phyloP scores from a whole-genome alignment of 2,329 filamentous ascomycete genomes.

The Cladosporium oxysporum region DNA sequence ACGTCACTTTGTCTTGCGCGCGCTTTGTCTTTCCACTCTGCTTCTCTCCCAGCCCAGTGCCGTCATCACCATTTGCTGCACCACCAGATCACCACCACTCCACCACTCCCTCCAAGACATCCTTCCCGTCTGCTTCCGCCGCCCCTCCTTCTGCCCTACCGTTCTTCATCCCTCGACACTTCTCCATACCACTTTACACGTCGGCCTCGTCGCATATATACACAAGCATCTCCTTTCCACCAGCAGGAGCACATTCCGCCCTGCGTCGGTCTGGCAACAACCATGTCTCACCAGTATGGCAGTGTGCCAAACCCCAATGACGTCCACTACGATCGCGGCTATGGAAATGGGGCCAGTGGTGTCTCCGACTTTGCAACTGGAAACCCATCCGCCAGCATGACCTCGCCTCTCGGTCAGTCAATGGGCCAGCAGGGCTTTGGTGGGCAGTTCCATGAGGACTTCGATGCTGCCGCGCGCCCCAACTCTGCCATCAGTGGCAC shows the following conservation, averaged over 20 bases:
- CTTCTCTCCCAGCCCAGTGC: not conserved
- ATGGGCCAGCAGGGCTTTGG: conserved; percentile 34
- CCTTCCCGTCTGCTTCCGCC: conserved; percentile 9
- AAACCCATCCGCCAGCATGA: conserved; percentile 35
- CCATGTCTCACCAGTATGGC: conserved; percentile 36
- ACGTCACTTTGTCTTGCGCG: conserved; percentile 7
- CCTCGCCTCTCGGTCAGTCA: conserved; percentile 41
- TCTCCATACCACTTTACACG: not conserved
- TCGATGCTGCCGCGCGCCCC: conserved; percentile 64
- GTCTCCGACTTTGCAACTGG: conserved; percentile 43
- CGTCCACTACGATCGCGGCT: conserved; percentile 39
- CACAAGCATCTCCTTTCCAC: not conserved
- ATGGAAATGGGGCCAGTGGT: conserved; percentile 30
- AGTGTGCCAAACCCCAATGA: conserved; percentile 44
- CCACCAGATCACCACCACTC: not conserved
- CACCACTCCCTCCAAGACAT: not conserved
- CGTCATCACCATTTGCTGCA: not conserved
- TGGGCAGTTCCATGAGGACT: conserved; percentile 53
- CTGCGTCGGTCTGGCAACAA: conserved; percentile 11
- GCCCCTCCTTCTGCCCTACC: conserved; percentile 1
- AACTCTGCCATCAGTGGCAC: conserved; percentile 61
- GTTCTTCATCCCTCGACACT: not conserved
- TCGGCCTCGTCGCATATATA: not conserved
- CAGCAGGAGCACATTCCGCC: conserved; percentile 7
- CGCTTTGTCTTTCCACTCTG: not conserved